phyloP scores from a whole-genome alignment of 2,329 filamentous ascomycete species.

The Diaporthe sp. region DNA sequence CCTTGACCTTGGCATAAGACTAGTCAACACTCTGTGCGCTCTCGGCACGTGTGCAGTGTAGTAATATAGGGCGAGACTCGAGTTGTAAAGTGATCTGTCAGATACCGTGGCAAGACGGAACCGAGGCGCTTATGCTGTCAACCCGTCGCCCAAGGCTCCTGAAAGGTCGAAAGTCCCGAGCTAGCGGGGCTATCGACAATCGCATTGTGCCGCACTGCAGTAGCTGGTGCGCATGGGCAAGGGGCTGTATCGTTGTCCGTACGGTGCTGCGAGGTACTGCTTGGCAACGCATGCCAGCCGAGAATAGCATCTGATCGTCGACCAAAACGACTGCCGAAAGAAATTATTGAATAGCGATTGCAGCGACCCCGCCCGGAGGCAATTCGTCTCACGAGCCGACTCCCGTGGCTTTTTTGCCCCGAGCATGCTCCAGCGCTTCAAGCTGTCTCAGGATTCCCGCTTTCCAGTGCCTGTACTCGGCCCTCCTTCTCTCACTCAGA shows the following conservation, averaged over 20 bases:
- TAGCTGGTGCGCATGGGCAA: constrained; percentile 18
- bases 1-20: background rate
- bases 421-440: constrained; percentile 35
- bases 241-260: constrained; percentile 13
- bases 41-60: background rate
- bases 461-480: constrained; percentile 74
- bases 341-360: background rate
- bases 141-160: background rate
- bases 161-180: constrained; percentile 15
- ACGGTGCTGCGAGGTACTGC: background rate
- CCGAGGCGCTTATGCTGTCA: background rate
- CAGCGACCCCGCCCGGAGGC: constrained; percentile 3
- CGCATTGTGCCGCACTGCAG: constrained; percentile 21
- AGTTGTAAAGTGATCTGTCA: constrained; percentile 7
- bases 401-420: constrained; percentile 29
- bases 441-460: constrained; percentile 67
- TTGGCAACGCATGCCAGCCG: constrained; percentile 15
- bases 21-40: background rate
- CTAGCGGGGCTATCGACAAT: constrained; percentile 18
- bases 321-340: background rate
- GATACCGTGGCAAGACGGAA: background rate
- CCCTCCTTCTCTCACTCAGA: constrained; percentile 70
- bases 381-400: constrained; percentile 31
- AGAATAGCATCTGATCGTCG: background rate
- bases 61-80: background rate